These are phyloP conservation scores for Styphnolobium japonicum DNA, from an alignment of 306 rosid genomes.

Conservation along the genomic window DNA sequence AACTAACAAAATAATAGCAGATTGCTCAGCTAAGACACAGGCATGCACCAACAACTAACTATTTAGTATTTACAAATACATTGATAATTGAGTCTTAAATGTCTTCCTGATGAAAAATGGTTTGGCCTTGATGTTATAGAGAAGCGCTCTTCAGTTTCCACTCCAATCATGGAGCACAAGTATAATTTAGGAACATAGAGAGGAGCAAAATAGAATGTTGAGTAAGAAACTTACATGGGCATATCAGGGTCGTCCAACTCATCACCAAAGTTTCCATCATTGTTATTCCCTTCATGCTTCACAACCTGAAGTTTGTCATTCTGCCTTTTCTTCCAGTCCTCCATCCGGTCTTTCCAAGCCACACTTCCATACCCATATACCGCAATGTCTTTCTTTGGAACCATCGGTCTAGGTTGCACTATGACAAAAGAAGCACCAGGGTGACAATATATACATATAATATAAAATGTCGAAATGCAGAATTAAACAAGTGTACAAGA, in stretches of 20 bases:
- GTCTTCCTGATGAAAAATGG: neutral
- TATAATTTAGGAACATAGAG: neutral
- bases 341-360: constrained; percentile 96
- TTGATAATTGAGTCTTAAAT: neutral
- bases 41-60: neutral
- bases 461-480: neutral
- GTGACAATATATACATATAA: constrained; percentile 19
- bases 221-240: constrained; percentile 65
- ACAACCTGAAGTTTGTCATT: constrained; percentile 88
- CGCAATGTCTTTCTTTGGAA: constrained; percentile 88
- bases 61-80: neutral
- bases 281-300: constrained; percentile 71
- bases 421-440: constrained; percentile 2
- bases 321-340: constrained; percentile 92
- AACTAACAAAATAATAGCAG: neutral
- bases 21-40: neutral
- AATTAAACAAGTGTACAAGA: neutral
- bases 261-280: constrained; percentile 54
- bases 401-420: constrained; percentile 98
- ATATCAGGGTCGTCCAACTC: constrained; percentile 72
- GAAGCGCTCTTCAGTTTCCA: neutral
- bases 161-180: constrained; percentile 4
- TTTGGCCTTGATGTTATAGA: neutral
- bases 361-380: constrained; percentile 98
- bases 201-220: neutral